These are phyloP conservation scores for Saxophila tyrrhenica DNA, from an alignment of 495 filamentous ascomycete genomes.

Conservation along the genomic window DNA sequence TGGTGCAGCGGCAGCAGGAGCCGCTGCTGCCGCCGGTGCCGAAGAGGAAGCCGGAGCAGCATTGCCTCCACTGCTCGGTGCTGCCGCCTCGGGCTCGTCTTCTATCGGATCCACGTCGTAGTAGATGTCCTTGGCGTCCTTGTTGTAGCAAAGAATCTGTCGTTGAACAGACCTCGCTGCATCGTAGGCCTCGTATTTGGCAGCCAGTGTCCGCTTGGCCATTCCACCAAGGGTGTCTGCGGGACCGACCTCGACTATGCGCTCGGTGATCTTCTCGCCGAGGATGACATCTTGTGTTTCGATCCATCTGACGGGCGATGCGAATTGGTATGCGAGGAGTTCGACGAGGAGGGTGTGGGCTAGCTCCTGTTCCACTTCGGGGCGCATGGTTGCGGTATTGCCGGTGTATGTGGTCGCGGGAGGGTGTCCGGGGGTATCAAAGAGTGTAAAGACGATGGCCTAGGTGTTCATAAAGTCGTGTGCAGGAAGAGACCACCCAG, in stretches of 20 bases:
- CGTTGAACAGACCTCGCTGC: slow-evolving; percentile 89
- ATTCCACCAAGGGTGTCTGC: slow-evolving; percentile 97
- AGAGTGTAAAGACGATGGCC: background rate
- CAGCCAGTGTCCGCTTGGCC: slow-evolving; percentile 89
- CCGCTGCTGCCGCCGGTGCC: slow-evolving; percentile 40
- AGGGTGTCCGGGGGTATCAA: background rate
- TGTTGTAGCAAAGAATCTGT: slow-evolving; percentile 98
- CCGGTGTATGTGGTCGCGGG: background rate
- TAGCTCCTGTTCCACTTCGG: slow-evolving; percentile 97
- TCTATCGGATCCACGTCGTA: slow-evolving; percentile 95
- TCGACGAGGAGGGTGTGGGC: slow-evolving; percentile 95
- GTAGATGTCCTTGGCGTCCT: slow-evolving; percentile 98
- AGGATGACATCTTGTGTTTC: slow-evolving; percentile 99
- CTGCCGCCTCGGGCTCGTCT: slow-evolving; percentile 62
- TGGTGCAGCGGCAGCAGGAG: slow-evolving; percentile 41
- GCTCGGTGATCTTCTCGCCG: slow-evolving; percentile 85
- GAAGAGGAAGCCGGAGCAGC: slow-evolving; percentile 33
- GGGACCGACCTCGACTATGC: slow-evolving; percentile 94
- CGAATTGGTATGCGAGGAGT: slow-evolving; percentile 98
- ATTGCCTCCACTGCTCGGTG: slow-evolving; percentile 32
- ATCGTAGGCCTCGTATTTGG: slow-evolving; percentile 98
- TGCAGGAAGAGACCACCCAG: background rate
- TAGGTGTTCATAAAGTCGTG: background rate
- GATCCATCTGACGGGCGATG: slow-evolving; percentile 97
- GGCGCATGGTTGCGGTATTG: slow-evolving; percentile 59